Evolutionary conservation across 2,329 filamentous ascomycete genomes (phyloP).

Genomic region (Fusarium torulosum): DNA sequence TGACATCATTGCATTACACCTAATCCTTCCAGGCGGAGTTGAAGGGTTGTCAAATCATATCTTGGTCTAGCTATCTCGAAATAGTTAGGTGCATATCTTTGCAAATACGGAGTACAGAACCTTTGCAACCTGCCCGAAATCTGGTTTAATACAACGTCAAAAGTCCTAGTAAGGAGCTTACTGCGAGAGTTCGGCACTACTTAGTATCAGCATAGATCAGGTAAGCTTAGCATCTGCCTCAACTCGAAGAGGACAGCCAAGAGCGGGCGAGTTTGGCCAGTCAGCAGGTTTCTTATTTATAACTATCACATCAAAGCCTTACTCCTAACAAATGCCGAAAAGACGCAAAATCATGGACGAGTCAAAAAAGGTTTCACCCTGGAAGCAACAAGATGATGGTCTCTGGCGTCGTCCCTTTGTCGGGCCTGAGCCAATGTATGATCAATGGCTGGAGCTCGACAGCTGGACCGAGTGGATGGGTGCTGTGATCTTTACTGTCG

Average conservation of each 20-base stretch:
- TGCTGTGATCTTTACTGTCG: neutral
- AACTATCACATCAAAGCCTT: neutral
- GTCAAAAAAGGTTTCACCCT: neutral
- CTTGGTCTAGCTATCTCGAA: too few species aligned
- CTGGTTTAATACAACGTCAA: too few species aligned
- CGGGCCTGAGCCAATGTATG: conserved; percentile 9
- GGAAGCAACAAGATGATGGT: neutral
- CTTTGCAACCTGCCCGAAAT: too few species aligned
- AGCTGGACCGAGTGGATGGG: conserved; percentile 5
- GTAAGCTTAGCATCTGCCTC: too few species aligned
- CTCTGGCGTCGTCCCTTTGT: conserved; percentile 3
- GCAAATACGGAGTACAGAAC: too few species aligned
- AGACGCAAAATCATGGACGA: neutral
- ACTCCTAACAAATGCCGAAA: neutral
- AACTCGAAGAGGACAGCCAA: neutral
- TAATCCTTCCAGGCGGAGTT: neutral
- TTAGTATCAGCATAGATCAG: too few species aligned
- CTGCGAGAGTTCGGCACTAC: neutral
- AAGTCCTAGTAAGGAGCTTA: neutral
- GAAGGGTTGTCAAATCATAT: neutral
- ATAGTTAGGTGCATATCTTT: too few species aligned
- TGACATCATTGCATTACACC: neutral
- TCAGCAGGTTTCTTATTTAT: neutral
- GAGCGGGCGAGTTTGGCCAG: too few species aligned
- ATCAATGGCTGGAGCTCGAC: conserved; percentile 15